Evolutionary conservation across 495 filamentous ascomycete genomes (phyloP), one percentile per base, ranked within the genome.

Genomic region (Penicillium mononematosum): DNA sequence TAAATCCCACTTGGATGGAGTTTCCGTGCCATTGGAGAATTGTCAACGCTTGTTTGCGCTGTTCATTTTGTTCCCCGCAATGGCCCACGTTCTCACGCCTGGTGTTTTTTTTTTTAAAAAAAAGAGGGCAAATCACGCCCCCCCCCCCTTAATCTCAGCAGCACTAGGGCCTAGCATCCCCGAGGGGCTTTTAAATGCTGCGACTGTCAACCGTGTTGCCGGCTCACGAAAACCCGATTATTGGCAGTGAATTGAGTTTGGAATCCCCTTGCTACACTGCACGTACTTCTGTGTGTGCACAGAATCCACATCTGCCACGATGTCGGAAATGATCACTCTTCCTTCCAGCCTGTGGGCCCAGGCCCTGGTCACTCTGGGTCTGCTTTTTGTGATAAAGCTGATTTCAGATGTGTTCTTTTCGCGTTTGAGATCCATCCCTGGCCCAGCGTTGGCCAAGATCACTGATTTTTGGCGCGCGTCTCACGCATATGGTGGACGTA

Each of bases 401-500:
- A 31, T 54, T 19, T 57, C 50, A 44, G 49, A 62, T 27, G 29
- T 51, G 7, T 62, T 59, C 19, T 34, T 62, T 25, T 62, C 62
- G 12, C 56, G 56, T 2, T 41, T 65, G 53, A 62, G 49, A 44
- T 17, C 71, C 22, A 68, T 83, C 29, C 80, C 80, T 0, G 80
- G 80, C 2, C 80, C 80, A 11, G 68, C 79, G 41, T 49, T 72
- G 6, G 74, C 79, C 17, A 67, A 61, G 41, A 45, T 78, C 34
- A 78, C 76, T 1, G 62, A 73, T 38, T 50, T 77, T 14, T 70
- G 68, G 47, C 67, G 76, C 4, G 57, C 75, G 0, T 58, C 59
- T 31, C 73, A 69, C 62, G 64, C 61, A 10, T 44, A 58, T 38
- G 41, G 46, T 19, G 60, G 60, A 9, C 58, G 55, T 44, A 58